Conservation (phyloP, 257 asterid species). For the Mitragyna speciosa region DNA sequence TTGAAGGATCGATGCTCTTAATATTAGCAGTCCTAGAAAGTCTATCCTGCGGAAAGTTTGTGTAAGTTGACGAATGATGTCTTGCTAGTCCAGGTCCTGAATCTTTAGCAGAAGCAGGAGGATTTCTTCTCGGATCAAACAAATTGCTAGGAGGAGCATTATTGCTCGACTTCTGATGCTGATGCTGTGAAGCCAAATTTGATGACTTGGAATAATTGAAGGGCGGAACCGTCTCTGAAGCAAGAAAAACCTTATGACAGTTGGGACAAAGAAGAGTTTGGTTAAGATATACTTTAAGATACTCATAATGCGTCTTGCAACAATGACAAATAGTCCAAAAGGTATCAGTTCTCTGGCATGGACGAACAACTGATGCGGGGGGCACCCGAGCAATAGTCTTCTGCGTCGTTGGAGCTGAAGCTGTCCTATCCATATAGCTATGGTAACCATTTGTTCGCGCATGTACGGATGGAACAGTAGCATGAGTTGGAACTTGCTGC, state of each 20-base stretch:
- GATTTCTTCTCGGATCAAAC: conserved; percentile 31
- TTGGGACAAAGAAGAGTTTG: conserved; percentile 67
- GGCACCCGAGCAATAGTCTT: conserved; percentile 24
- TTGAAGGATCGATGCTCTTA: too few species aligned
- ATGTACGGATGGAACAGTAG: conserved; percentile 50
- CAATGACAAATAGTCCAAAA: conserved; percentile 76
- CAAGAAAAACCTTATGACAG: conserved; percentile 57
- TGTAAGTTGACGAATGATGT: conserved; percentile 18
- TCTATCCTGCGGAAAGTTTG: conserved; percentile 33
- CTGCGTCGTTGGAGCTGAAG: conserved; percentile 40
- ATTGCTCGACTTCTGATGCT: conserved; percentile 29
- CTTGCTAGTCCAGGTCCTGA: conserved; percentile 37
- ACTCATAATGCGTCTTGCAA: conserved; percentile 79
- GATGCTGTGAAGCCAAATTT: conserved; percentile 28
- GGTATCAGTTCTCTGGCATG: conserved; percentile 50
- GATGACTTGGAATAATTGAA: conserved; percentile 32
- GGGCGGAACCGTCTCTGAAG: conserved; percentile 64
- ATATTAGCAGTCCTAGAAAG: conserved; percentile 32
- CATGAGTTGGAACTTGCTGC: conserved; percentile 41
- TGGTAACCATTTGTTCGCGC: conserved; percentile 51
- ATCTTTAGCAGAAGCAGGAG: conserved; percentile 31
- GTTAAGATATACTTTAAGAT: conserved; percentile 59
- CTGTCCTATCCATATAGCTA: conserved; percentile 31
- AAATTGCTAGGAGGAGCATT: conserved; percentile 30
- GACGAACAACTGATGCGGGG: conserved; percentile 35